Evolutionary conservation across 2,329 filamentous ascomycete genomes (phyloP).

Genomic region (Cladosporium sp.): DNA sequence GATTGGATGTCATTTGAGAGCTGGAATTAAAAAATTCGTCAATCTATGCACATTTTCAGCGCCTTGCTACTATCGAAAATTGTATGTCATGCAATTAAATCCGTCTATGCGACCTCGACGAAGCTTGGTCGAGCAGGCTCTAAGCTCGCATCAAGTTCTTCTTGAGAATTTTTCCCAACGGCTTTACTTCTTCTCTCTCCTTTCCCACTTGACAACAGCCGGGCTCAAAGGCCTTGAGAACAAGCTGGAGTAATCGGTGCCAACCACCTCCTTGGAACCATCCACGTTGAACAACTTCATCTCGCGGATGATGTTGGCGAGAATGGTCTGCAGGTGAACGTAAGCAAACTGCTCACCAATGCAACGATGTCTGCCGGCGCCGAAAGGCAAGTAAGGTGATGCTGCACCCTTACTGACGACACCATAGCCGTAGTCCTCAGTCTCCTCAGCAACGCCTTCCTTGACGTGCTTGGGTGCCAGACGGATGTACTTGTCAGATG

Average conservation of each 20-base stretch:
- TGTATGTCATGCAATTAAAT: slow-evolving; percentile 5
- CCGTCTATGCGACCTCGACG: not conserved
- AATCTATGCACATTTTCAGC: slow-evolving; percentile 7
- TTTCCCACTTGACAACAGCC: slow-evolving; percentile 68
- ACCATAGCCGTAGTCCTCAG: slow-evolving; percentile 91
- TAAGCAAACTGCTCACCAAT: slow-evolving; percentile 98
- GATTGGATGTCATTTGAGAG: no score
- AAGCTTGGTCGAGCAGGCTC: not conserved
- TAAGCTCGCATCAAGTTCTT: not conserved
- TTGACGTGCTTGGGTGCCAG: slow-evolving; percentile 27
- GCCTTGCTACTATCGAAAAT: not conserved
- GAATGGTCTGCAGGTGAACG: slow-evolving; percentile 82
- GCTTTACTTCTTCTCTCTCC: slow-evolving; percentile 42
- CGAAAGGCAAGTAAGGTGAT: slow-evolving; percentile 90
- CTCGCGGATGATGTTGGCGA: slow-evolving; percentile 68
- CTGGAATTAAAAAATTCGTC: not conserved
- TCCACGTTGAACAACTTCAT: slow-evolving; percentile 77
- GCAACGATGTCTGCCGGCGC: slow-evolving; percentile 86
- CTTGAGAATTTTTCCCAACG: no score
- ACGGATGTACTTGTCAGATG: slow-evolving; percentile 35
- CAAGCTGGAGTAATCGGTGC: slow-evolving; percentile 60
- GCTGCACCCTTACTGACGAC: slow-evolving; percentile 85
- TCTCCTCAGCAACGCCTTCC: slow-evolving; percentile 47
- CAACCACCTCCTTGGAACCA: slow-evolving; percentile 65
- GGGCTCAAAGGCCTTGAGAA: slow-evolving; percentile 44